These are phyloP conservation scores for Hura crepitans DNA, from an alignment of 441 rosid species.

Conservation along the genomic window DNA sequence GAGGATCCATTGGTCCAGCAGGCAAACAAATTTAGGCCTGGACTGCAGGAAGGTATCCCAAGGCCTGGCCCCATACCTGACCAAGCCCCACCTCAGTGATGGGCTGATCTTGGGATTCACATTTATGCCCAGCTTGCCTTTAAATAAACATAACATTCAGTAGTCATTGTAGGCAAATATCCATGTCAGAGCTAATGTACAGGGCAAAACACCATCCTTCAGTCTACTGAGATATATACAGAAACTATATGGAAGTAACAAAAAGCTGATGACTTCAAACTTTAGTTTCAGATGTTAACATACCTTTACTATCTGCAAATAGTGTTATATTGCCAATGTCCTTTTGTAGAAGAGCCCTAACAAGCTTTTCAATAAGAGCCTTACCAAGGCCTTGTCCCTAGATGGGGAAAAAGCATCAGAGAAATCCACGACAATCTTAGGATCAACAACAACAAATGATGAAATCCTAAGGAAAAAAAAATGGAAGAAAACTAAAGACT, in stretches of 20 bases:
- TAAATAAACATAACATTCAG: too few relatives aligned
- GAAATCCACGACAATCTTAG: constrained; percentile 1
- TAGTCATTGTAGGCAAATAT: neutral
- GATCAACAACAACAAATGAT: neutral
- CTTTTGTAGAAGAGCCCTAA: constrained; percentile 79
- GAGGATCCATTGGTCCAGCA: neutral
- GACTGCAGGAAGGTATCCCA: neutral
- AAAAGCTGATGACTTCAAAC: neutral
- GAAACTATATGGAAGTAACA: neutral
- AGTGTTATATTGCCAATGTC: constrained; percentile 92
- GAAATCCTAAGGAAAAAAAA: neutral
- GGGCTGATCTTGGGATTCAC: neutral
- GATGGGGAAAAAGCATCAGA: constrained; percentile 24
- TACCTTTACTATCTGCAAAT: constrained; percentile 95
- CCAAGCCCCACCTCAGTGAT: neutral
- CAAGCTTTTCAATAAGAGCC: constrained; percentile 77
- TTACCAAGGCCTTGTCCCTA: constrained; percentile 96
- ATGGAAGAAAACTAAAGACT: neutral
- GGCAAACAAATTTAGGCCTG: neutral
- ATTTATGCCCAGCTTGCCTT: too few relatives aligned
- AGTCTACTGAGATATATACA: neutral
- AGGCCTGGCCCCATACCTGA: neutral
- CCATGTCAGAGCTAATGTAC: neutral
- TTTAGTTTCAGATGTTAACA: constrained; percentile 4
- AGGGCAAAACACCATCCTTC: neutral